Base-by-base conservation (phyloP, 2,329 filamentous ascomycete genomes). In the Sporothrix variecibatus region DNA sequence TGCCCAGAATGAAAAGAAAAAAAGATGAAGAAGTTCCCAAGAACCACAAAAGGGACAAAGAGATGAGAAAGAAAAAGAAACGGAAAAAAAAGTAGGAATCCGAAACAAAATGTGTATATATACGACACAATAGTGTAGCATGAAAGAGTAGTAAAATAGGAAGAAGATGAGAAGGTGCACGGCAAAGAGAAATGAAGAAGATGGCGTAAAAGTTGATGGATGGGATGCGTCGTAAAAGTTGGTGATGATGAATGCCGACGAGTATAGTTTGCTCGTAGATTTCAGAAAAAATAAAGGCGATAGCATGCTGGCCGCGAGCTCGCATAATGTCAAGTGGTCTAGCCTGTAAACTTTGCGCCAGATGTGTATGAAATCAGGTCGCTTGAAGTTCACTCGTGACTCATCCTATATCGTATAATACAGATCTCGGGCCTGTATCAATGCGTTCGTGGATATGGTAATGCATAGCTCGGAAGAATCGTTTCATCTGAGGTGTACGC, bases 21-120 rank as follows among this genome's bases (percentile, higher is more conserved):
- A 20, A 49, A 17, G 12, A 17, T 20, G 34, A 51, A 51, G 4
- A 46, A 67, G 62, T 67, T 20, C 62, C 62, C 62, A 67, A 26
- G n/a, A 46, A 67, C 38, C 23, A 67, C 12, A 46, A 67, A 46
- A 17, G 7, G 26, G n/a, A 12, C 43, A 51, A 51, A 7, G 20
- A n/a, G n/a, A 51, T 20, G 46, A 51, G 20, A 17, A 56, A 26
- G 15, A 3, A 28, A 15, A 12, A 26, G 28, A 56, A 56, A 28
- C 12, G n/a, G 23, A 56, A 26, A 56, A 56, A 12, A 28, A 56
- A 56, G 23, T 15, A 56, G 12, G 15, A 49, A 49, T 15, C 3
- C 15, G 2, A 7, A 65, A 43, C 17, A 17, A 46, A 43, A n/a
- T 67, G 58, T 70, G n/a, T 58, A 72, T 72, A 72, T 56, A 65